Base-by-base conservation (phyloP, 805 yeast genomes). In the Ogataea corticis region DNA sequence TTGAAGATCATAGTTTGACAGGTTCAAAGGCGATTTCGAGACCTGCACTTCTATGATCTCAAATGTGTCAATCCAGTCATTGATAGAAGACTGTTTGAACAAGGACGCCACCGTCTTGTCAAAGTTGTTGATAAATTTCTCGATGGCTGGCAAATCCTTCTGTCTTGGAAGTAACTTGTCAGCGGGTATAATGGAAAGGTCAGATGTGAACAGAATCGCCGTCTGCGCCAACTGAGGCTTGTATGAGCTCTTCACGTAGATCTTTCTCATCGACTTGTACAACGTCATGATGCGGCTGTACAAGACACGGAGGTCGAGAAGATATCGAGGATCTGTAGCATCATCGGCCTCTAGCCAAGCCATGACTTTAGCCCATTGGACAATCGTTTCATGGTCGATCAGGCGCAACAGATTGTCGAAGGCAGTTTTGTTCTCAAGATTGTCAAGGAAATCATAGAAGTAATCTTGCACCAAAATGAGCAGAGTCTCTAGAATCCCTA, bases 1-100 rank as follows among this genome's bases (percentile, higher is more conserved):
- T 52, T 69, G 82, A 44, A 67, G 65, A 48, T 66, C 76, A 60
- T 81, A 77, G 40, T 75, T 70, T 59, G 85, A 83, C 46, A 89
- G 67, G 7, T 83, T 76, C 10, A 78, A 66, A 28, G 76, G 61
- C 0, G 82, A 73, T 38, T 76, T 80, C 17, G 79, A 78, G 19
- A 83, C 78, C 48, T 85, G 83, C 27, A 78, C 69, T 60, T 91
- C 97, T 36, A 92, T 65, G 1, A 83, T 66, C 57, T 88, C 92
- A 61, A 79, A 86, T 3, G 84, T 77, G 44, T 76, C 75, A 41
- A 88, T 71, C 97, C 97, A 92, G 55, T 91, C 96, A 48, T 77
- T 78, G 11, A 80, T 63, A 11, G 80, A 74, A 28, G 85, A 75
- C 10, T 79, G 75, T 21, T 67, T 70, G 59, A 84, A 82, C 27